Conservation (phyloP, 2,329 filamentous ascomycete genomes). For the Xylariaceae sp. region DNA sequence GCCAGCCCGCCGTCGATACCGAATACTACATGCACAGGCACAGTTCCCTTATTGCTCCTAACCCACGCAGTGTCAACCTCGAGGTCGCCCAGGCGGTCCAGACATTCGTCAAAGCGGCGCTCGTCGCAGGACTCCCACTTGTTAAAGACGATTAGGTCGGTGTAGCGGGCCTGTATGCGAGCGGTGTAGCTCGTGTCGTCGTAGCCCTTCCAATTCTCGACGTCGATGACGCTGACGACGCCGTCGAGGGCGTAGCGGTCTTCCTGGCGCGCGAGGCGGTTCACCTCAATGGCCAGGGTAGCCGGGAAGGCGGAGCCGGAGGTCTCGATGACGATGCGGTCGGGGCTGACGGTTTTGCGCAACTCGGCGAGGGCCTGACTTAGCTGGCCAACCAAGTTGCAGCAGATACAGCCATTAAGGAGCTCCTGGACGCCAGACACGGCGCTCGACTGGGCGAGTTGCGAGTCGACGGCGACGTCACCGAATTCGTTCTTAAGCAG, state of each 20-base stretch:
- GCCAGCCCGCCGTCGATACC: conserved; percentile 85
- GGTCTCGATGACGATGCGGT: conserved; percentile 93
- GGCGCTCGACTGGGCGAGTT: conserved; percentile 79
- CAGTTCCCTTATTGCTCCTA: conserved; percentile 80
- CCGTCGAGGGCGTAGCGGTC: conserved; percentile 77
- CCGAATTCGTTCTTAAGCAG: conserved; percentile 98
- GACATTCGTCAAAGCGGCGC: conserved; percentile 72
- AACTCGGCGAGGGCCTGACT: conserved; percentile 79
- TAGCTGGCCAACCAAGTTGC: conserved; percentile 93
- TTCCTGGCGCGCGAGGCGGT: conserved; percentile 72
- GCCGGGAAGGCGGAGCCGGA: conserved; percentile 86
- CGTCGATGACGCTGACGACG: conserved; percentile 86
- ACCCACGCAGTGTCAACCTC: conserved; percentile 81
- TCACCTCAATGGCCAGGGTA: conserved; percentile 88
- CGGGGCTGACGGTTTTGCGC: conserved; percentile 59
- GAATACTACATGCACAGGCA: conserved; percentile 79
- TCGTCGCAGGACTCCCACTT: conserved; percentile 85
- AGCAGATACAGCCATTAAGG: conserved; percentile 97
- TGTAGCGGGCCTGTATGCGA: conserved; percentile 84
- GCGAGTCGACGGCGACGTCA: conserved; percentile 89
- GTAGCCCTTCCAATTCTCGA: conserved; percentile 94
- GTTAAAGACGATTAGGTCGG: conserved; percentile 88
- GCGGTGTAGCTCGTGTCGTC: conserved; percentile 90
- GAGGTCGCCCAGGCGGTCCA: conserved; percentile 79
- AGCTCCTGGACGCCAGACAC: conserved; percentile 91